Base-by-base conservation (phyloP, 2,329 filamentous ascomycete genomes). In the Clarireedia homoeocarpa region DNA sequence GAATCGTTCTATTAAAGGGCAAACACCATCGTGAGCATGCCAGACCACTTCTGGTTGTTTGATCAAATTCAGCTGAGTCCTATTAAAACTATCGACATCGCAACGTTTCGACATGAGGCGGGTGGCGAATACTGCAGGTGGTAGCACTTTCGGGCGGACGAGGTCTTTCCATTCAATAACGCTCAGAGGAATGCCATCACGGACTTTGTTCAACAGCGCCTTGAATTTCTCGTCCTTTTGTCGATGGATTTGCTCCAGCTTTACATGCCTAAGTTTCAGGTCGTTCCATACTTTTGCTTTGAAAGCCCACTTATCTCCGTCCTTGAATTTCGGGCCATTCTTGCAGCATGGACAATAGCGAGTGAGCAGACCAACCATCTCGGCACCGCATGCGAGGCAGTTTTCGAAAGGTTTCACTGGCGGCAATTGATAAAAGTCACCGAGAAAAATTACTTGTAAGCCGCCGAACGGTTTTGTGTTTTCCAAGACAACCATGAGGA, bases 401-500 rank as follows among this genome's bases (percentile, higher is more conserved):
- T 48, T 55, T 39, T 63, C 38, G 27, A 67, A 67, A 6, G 65
- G 65, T 46, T 62, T 63, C 2, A 68, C 66, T 1, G 66, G 66
- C 14, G 66, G 66, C 12, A 68, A 55, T 42, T 68, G 65, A 55
- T 67, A 59, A 23, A 68, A 66, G 34, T 66, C 66, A 1, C 65
- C 66, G 0, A 67, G 55, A 36, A 68, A 56, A 14, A 68, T 65
- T 9, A 66, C 60, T 52, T 67, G 65, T 30, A 61, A 63, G 6
- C 65, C 65, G 3, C 64, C 66, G 27, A 68, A 66, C 10, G 66
- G 62, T 2, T 26, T 6, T 2, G 17, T 12, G 10, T n/a, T 53
- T 1, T 36, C n/a, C 26, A 58, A 30, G 17, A 63, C 48, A 6
- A 50, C 14, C 17, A 63, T 59, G 15, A 67, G 26, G n/a, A 63